A percentile compares a stretch with the other conserved stretches of the same genome.
Evolutionary conservation across 257 asterid genomes (phyloP).

Genomic region (Solanum paucissectum): DNA sequence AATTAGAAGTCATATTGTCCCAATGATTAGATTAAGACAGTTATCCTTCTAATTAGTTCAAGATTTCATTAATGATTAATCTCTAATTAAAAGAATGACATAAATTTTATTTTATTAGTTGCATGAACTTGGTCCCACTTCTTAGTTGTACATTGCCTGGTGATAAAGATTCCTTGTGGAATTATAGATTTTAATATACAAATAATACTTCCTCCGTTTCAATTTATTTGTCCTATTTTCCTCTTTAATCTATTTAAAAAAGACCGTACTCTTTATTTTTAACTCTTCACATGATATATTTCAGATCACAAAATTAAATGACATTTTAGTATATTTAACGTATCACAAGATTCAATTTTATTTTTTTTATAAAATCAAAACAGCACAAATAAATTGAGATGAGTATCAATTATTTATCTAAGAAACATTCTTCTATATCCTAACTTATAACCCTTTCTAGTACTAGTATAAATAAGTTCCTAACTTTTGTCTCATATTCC

Average conservation of each 20-base stretch:
- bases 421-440: slow-evolving; percentile 4
- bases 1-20: background rate
- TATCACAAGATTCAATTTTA: background rate
- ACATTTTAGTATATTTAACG: no score
- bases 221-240: background rate
- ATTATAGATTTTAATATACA: slow-evolving; percentile 14
- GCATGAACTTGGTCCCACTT: slow-evolving; percentile 31
- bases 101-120: slow-evolving; percentile 7
- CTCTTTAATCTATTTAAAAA: background rate
- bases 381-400: background rate
- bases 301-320: background rate
- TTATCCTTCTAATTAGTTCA: background rate
- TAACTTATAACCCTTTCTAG: slow-evolving; percentile 3
- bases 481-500: slow-evolving; percentile 10
- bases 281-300: background rate
- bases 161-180: slow-evolving; percentile 15
- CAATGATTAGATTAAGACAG: background rate
- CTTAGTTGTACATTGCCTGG: slow-evolving; percentile 56
- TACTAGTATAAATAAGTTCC: slow-evolving; percentile 32
- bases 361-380: background rate
- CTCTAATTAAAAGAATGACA: background rate
- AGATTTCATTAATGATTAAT: background rate
- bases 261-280: background rate
- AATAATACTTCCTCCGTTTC: background rate
- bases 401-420: slow-evolving; percentile 13